These are phyloP conservation scores for Cucurbita pepo DNA, from an alignment of 306 rosid genomes.

Conservation along the genomic window DNA sequence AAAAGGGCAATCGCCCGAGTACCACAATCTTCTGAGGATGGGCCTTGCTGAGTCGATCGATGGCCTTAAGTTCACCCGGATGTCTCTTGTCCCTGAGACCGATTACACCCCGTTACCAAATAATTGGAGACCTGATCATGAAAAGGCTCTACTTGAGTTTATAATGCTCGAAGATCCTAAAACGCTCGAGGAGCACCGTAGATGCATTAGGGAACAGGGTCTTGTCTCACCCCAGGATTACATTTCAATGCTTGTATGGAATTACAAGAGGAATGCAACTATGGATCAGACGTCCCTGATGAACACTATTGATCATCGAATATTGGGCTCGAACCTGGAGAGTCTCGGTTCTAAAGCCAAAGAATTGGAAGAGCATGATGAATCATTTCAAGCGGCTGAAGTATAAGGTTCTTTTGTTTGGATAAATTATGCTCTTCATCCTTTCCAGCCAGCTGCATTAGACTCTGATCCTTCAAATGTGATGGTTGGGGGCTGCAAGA, in stretches of 20 bases:
- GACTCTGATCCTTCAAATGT: not conserved
- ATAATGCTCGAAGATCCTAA: slow-evolving; percentile 66
- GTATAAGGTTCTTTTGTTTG: not conserved
- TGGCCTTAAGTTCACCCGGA: slow-evolving; percentile 81
- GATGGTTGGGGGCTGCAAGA: not conserved
- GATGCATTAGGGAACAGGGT: slow-evolving; percentile 54
- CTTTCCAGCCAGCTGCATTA: not conserved
- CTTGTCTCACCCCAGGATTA: slow-evolving; percentile 88
- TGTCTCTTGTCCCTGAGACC: slow-evolving; percentile 82
- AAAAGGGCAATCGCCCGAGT: slow-evolving; percentile 88
- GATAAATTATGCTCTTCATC: not conserved
- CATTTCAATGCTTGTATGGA: slow-evolving; percentile 95
- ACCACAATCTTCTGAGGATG: slow-evolving; percentile 85
- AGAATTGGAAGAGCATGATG: not conserved
- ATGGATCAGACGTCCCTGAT: slow-evolving; percentile 36
- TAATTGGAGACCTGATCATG: slow-evolving; percentile 88
- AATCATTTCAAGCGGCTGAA: not conserved
- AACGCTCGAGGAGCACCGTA: slow-evolving; percentile 55
- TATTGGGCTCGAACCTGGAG: slow-evolving; percentile 26
- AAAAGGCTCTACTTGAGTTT: slow-evolving; percentile 68
- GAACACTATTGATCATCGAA: slow-evolving; percentile 18
- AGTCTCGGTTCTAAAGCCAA: slow-evolving; percentile 8
- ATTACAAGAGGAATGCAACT: slow-evolving; percentile 60
- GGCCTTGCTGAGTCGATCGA: slow-evolving; percentile 92
- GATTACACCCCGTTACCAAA: slow-evolving; percentile 77